These are phyloP conservation scores for Mitragyna speciosa DNA, from an alignment of 257 asterid genomes.

Conservation along the genomic window DNA sequence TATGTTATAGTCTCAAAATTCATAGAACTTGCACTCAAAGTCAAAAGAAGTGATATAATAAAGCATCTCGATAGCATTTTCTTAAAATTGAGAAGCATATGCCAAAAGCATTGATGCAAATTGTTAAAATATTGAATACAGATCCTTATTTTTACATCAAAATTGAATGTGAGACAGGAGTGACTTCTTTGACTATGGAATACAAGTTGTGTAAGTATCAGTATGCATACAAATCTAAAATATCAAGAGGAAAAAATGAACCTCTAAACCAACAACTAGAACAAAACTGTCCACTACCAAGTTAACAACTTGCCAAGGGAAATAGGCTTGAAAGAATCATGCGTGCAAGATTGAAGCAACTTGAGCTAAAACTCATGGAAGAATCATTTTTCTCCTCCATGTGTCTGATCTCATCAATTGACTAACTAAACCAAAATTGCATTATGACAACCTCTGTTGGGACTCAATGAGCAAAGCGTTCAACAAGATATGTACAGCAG, in stretches of 20 bases:
- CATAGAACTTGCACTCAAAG: neutral
- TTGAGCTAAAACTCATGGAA: conserved; percentile 12
- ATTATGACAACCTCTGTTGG: conserved; percentile 61
- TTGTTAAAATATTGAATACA: conserved; percentile 32
- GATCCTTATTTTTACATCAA: conserved; percentile 45
- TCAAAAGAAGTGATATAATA: neutral
- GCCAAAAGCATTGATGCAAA: conserved; percentile 11
- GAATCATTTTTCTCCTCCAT: conserved; percentile 13
- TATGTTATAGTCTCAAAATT: conserved; percentile 1
- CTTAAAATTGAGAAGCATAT: neutral
- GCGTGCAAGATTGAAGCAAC: conserved; percentile 15
- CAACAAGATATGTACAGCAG: conserved; percentile 79
- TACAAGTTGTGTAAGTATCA: conserved; percentile 35
- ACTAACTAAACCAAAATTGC: conserved; percentile 26
- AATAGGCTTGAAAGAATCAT: conserved; percentile 22
- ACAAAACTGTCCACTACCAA: conserved; percentile 29
- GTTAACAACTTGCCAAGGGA: conserved; percentile 23
- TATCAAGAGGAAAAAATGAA: conserved; percentile 12
- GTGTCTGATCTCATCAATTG: conserved; percentile 7
- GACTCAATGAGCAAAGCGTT: conserved; percentile 86
- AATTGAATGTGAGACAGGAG: conserved; percentile 36
- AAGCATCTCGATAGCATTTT: neutral
- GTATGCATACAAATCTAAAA: conserved; percentile 37
- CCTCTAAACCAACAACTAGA: conserved; percentile 28
- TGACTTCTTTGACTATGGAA: conserved; percentile 35